Evolutionary conservation across 495 filamentous ascomycete genomes (phyloP), one percentile per base, ranked within the genome.

Genomic region (Tuber magnatum): DNA sequence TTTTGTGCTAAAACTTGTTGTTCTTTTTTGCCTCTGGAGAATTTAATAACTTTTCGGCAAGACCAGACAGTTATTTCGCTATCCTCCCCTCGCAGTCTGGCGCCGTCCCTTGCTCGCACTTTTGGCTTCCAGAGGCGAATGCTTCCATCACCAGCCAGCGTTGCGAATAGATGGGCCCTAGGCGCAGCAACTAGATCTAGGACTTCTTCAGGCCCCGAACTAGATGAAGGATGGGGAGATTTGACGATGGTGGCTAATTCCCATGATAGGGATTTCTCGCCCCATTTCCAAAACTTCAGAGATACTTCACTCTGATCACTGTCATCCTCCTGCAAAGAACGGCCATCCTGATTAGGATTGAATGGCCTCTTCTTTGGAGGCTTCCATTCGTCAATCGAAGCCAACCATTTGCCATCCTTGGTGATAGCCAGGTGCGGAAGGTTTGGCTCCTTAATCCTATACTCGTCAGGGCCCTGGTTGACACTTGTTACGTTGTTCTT

Each of bases 271-370:
- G 86, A 87, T 44, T 89, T 87, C 35, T 86, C 83, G 56, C 87
- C 88, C 87, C 92, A 93, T 72, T 87, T 87, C 95, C 95, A 99
- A 82, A 99, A 94, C 80, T 94, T 97, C 38, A 99, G 85, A 78
- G 90, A 92, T 3, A 92, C 86, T 80, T 99, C 95, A 14, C 61
- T 44, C 28, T 41, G 42, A 44, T 72, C 77, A 40, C 51, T 71
- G 12, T 43, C 44, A n/a, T 40, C 39, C 14, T 77, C 85, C 74
- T 86, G 84, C 81, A 85, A 84, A 61, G 86, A 84, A n/a, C 91
- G 71, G 38, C 40, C 69, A 42, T 48, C 42, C 3, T 56, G 32
- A 16, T 35, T 35, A 7, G 28, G 18, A 20, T 32, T 2, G 20
- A 48, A 39, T 43, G 68, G 32, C 78, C 94, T 92, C 73, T 86